Conservation (phyloP, 2,329 filamentous ascomycete species). For the Pseudocercospora pini-densiflorae region DNA sequence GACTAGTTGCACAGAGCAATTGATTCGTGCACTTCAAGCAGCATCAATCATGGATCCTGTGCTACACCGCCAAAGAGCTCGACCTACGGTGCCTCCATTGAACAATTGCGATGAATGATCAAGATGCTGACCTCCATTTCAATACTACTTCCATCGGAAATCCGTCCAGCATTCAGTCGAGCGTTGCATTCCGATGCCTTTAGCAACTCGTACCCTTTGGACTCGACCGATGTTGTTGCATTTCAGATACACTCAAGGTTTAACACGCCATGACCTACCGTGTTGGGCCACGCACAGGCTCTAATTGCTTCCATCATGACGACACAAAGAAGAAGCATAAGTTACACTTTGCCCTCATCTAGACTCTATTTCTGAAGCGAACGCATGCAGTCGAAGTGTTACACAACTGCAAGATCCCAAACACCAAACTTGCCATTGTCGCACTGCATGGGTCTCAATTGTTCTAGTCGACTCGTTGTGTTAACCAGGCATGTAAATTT, state of each 20-base stretch:
- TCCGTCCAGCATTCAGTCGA: background rate
- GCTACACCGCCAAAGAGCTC: background rate
- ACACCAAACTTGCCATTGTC: background rate
- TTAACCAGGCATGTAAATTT: background rate
- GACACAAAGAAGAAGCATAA: background rate
- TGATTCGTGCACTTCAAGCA: background rate
- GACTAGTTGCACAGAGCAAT: background rate
- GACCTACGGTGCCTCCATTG: background rate
- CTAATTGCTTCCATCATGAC: background rate
- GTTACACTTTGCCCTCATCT: background rate
- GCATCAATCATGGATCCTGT: background rate
- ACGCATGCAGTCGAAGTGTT: background rate
- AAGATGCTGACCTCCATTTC: background rate
- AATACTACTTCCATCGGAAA: background rate
- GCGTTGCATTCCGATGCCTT: background rate
- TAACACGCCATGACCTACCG: constrained; percentile 4
- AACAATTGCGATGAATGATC: background rate
- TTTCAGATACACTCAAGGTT: constrained; percentile 7
- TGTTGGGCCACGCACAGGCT: background rate
- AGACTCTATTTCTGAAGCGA: background rate
- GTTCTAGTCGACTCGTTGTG: background rate
- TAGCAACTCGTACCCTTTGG: background rate
- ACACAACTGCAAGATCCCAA: background rate
- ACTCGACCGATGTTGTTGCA: background rate
- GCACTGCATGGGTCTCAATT: background rate